Percentiles rank a stretch among this genome's conserved stretches.
phyloP scores from a whole-genome alignment of 768 basidiomycete genomes.

The Leccinum variicolor region DNA sequence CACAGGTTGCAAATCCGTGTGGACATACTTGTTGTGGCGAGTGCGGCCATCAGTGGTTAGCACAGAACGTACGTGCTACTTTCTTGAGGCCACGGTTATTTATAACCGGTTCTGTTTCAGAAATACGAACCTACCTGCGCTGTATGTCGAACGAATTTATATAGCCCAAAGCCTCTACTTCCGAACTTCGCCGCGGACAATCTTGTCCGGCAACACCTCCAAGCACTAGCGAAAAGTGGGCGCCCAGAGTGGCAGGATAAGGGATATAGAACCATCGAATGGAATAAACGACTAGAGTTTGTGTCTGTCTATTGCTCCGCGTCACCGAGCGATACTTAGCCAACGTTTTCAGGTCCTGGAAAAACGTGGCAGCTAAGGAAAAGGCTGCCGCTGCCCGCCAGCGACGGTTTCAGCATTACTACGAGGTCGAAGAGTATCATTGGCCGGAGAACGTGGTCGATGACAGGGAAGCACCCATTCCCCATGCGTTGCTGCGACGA shows the following conservation, averaged over 20 bases:
- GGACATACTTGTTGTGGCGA: conserved; percentile 72
- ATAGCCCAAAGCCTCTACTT: conserved; percentile 44
- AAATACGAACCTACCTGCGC: conserved; percentile 51
- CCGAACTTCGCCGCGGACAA: conserved; percentile 65
- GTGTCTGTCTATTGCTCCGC: conserved; percentile 17
- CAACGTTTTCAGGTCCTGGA: conserved; percentile 29
- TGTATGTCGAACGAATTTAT: conserved; percentile 52
- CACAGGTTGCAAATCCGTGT: conserved; percentile 66
- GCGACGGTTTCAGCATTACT: conserved; percentile 13
- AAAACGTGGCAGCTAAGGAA: conserved; percentile 13
- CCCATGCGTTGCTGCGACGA: conserved; percentile 12
- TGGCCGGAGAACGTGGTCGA: conserved; percentile 3
- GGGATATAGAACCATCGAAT: conserved; percentile 49
- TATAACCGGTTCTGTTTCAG: conserved; percentile 19
- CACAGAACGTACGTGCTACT: conserved; percentile 42
- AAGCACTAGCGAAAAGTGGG: conserved; percentile 43
- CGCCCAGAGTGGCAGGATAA: conserved; percentile 49
- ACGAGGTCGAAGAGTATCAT: conserved; percentile 11
- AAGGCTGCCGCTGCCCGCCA: conserved; percentile 8
- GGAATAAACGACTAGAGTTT: conserved; percentile 54
- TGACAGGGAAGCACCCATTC: neutral
- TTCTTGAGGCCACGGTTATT: neutral
- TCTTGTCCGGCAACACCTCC: conserved; percentile 57
- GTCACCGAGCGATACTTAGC: neutral
- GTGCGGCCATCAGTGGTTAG: conserved; percentile 61